These are phyloP conservation scores for Tuber borchii DNA, from an alignment of 495 filamentous ascomycete genomes.

Conservation along the genomic window DNA sequence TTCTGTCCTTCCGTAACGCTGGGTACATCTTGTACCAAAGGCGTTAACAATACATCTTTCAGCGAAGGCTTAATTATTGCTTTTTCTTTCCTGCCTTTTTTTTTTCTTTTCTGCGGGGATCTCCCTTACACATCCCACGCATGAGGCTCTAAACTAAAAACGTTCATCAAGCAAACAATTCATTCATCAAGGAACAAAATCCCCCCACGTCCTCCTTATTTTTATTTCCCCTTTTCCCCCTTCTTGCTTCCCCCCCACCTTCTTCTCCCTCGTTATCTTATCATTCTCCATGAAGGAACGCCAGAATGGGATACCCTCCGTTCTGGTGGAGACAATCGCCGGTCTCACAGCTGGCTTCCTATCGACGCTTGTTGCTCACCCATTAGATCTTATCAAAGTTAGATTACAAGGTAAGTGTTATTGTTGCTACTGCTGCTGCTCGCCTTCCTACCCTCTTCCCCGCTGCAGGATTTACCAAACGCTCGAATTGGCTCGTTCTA, in stretches of 20 bases:
- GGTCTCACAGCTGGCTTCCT: conserved; percentile 83
- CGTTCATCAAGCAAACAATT: neutral
- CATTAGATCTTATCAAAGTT: conserved; percentile 91
- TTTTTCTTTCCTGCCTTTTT: neutral
- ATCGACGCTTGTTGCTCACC: conserved; percentile 75
- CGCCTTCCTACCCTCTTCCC: neutral
- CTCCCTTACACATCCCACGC: neutral
- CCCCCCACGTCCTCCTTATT: neutral
- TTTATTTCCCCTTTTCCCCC: neutral
- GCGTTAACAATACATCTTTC: neutral
- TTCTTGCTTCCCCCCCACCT: neutral
- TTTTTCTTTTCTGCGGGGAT: neutral
- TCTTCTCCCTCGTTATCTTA: neutral
- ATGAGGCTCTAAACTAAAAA: conserved; percentile 3
- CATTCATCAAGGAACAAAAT: neutral
- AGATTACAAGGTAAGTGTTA: conserved; percentile 70
- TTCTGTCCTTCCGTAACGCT: conserved; percentile 8
- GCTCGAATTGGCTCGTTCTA: neutral
- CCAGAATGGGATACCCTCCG: conserved; percentile 58
- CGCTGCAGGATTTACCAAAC: conserved; percentile 7
- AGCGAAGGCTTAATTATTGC: neutral
- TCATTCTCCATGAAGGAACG: conserved; percentile 30
- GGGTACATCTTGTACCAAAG: neutral
- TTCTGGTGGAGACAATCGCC: conserved; percentile 79
- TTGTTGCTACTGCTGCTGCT: neutral